These are phyloP conservation scores for Scutellaria galericulata DNA, from an alignment of 257 asterid genomes.

Conservation along the genomic window DNA sequence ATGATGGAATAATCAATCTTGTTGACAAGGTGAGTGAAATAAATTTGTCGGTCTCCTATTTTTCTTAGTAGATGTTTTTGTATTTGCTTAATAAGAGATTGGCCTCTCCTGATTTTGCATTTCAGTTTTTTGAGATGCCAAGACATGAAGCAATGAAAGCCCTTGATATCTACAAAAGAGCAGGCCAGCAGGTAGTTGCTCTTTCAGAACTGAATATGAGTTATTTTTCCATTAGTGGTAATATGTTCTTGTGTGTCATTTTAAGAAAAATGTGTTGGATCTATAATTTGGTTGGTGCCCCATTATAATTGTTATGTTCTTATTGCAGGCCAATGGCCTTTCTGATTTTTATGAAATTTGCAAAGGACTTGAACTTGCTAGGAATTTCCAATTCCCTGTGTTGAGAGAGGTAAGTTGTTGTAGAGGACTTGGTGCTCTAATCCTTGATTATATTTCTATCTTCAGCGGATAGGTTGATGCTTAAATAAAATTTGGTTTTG, in stretches of 20 bases:
- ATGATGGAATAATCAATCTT: slow-evolving; percentile 97
- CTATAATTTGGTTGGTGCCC: slow-evolving; percentile 8
- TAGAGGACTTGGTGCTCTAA: slow-evolving; percentile 16
- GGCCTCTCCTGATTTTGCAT: slow-evolving; percentile 34
- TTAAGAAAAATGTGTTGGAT: slow-evolving; percentile 12
- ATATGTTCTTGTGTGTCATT: slow-evolving; percentile 23
- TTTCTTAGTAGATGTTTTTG: slow-evolving; percentile 16
- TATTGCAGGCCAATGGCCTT: slow-evolving; percentile 76
- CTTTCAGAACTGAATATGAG: slow-evolving; percentile 21
- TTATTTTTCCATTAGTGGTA: slow-evolving; percentile 21
- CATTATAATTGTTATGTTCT: slow-evolving; percentile 24
- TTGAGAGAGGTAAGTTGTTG: slow-evolving; percentile 73
- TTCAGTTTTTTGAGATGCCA: slow-evolving; percentile 99
- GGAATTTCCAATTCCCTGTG: slow-evolving; percentile 95
- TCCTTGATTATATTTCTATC: slow-evolving; percentile 20
- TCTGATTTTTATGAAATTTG: slow-evolving; percentile 96
- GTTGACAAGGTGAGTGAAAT: slow-evolving; percentile 83
- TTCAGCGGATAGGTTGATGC: slow-evolving; percentile 18
- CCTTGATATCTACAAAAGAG: slow-evolving; percentile 92
- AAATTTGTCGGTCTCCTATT: slow-evolving; percentile 8
- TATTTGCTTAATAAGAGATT: slow-evolving; percentile 21
- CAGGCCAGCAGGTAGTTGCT: slow-evolving; percentile 92
- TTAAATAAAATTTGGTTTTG: slow-evolving; percentile 12
- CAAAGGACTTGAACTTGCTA: slow-evolving; percentile 95
- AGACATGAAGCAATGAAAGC: slow-evolving; percentile 97